Evolutionary conservation across 495 filamentous ascomycete species (phyloP), one percentile per base, ranked within the genome.

Genomic region (Penicillium psychrofluorescens): DNA sequence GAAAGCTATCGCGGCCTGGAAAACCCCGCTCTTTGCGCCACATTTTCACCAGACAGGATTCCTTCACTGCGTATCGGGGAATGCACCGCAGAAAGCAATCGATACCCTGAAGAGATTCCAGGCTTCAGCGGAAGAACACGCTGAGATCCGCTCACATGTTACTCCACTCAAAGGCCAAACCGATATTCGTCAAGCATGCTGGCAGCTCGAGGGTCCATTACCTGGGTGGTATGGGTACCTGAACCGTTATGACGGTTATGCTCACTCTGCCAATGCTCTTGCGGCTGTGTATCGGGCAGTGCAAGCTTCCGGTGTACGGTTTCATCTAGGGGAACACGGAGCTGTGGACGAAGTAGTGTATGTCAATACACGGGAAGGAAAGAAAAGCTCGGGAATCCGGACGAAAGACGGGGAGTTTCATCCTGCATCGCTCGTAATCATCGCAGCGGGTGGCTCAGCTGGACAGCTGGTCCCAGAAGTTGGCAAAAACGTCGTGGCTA

Each of bases 11-110:
- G 45, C 56, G 8, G 64, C 58, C 29, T 79, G 76, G 75, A 70
- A 71, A 49, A 66, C 67, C 7, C 70, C 74, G 15, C 57, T 75
- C 7, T 78, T 74, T 49, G 64, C 66, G 5, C 70, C 73, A 5
- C 59, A 78, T 48, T 81, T 71, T 46, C 72, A 77, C 51, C 69
- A 75, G 46, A 71, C 68, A 10, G 76, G 77, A 10, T 78, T 75
- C 45, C 61, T 80, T 8, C 68, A 76, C 45, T 70, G 67, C 34
- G 67, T 67, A 14, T 75, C 74, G 6, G 57, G 60, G 11, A 57
- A 55, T 11, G 75, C 74, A 1, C 66, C 71, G 2, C 49, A 70
- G 29, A 72, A 77, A 47, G 70, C 71, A 22, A 55, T 65, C 36
- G 64, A 55, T n/a, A 71, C 69, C 0, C 55, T 77, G 2, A 48